Evolutionary conservation across 192 early-diverging fungal species (phyloP).

Genomic region (Lobosporangium transversale): DNA sequence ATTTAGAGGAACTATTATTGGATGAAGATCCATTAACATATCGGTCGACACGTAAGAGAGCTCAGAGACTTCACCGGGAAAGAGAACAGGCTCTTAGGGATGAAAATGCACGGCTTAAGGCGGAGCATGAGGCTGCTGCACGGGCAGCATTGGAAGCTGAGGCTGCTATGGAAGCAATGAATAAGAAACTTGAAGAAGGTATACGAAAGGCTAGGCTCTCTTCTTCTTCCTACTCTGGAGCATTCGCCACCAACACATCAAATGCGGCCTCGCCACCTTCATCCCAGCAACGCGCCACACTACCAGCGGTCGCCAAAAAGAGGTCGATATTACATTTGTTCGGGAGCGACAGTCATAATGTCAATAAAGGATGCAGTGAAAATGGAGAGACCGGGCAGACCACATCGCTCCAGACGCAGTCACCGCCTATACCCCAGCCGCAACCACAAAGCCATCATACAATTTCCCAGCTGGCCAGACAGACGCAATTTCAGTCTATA

Average conservation of each 20-base stretch:
- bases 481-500: slow-evolving; percentile 51
- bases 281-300: not conserved
- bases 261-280: not conserved
- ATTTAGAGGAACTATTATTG: slow-evolving; percentile 76
- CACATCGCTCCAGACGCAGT: slow-evolving; percentile 9
- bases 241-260: not conserved
- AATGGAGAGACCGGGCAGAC: not conserved
- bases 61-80: slow-evolving; percentile 52
- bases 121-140: slow-evolving; percentile 22
- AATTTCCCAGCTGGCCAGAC: slow-evolving; percentile 22
- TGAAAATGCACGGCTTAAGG: slow-evolving; percentile 31
- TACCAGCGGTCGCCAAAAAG: slow-evolving; percentile 5
- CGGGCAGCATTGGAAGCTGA: slow-evolving; percentile 6
- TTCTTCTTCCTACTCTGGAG: not conserved
- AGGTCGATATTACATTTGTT: slow-evolving; percentile 17
- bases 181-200: slow-evolving; percentile 30
- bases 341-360: slow-evolving; percentile 9
- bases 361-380: not conserved
- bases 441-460: slow-evolving; percentile 15
- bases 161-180: slow-evolving; percentile 43
- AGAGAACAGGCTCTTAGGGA: slow-evolving; percentile 49
- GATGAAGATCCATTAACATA: slow-evolving; percentile 73
- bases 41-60: slow-evolving; percentile 37
- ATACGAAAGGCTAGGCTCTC: slow-evolving; percentile 9
- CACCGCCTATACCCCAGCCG: not conserved